phyloP scores from a whole-genome alignment of 768 basidiomycete genomes.

The Collybia sp. region DNA sequence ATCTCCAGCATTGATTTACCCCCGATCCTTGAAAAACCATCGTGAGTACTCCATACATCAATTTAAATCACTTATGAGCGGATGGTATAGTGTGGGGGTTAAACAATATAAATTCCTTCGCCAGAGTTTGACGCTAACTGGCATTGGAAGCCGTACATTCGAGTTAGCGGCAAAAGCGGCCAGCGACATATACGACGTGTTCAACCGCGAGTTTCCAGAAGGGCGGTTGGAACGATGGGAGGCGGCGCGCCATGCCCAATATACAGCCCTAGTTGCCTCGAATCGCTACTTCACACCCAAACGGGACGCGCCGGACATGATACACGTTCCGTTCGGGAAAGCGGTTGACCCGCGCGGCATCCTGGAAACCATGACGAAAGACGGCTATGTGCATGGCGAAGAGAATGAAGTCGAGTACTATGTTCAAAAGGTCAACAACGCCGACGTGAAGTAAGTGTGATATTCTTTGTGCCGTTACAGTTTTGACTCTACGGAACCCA shows the following conservation, averaged over 20 bases:
- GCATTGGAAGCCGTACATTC: background rate
- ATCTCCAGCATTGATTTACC: background rate
- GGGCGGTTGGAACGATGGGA: background rate
- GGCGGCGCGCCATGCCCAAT: background rate
- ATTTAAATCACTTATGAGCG: no score
- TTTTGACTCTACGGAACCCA: no score
- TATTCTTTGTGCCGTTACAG: no score
- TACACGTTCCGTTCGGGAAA: slow-evolving; percentile 1
- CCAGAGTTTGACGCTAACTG: background rate
- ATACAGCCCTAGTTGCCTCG: background rate
- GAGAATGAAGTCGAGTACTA: background rate
- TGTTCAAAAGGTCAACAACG: background rate
- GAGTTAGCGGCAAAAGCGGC: background rate
- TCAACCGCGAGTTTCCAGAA: background rate
- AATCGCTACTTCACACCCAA: background rate
- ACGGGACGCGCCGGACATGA: slow-evolving; percentile 1
- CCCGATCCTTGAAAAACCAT: background rate
- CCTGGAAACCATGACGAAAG: background rate
- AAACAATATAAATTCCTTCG: background rate
- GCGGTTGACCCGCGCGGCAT: background rate
- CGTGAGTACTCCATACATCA: background rate
- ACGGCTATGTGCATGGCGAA: background rate
- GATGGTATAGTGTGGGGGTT: no score
- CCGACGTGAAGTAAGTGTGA: no score
- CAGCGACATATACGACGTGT: background rate